These are phyloP conservation scores for Psidium guajava DNA, from an alignment of 345 rosid species.

Conservation along the genomic window DNA sequence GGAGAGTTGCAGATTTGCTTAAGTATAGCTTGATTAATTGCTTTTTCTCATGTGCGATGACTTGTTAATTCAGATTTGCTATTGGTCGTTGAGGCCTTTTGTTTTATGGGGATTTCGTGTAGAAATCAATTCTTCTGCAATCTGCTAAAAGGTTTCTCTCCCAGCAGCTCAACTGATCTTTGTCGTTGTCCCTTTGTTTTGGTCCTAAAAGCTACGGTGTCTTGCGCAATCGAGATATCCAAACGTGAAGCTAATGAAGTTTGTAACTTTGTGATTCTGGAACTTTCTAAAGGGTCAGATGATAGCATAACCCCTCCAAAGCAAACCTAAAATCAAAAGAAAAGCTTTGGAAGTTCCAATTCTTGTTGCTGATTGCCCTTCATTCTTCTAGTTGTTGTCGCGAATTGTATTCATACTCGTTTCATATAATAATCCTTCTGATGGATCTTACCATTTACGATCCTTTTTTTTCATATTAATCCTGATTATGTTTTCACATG, in stretches of 20 bases:
- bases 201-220: not conserved
- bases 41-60: not conserved
- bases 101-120: not conserved
- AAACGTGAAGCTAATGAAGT: not conserved
- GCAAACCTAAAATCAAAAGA: not conserved
- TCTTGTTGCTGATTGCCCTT: not conserved
- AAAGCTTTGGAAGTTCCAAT: not conserved
- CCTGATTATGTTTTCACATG: constrained; percentile 1
- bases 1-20: not conserved
- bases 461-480: not conserved
- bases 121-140: not conserved
- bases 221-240: not conserved
- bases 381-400: not conserved
- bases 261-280: not conserved
- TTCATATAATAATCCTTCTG: not conserved
- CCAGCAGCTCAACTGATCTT: not conserved
- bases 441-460: not conserved
- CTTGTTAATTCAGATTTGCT: not conserved
- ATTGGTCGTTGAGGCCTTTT: not conserved
- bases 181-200: not conserved
- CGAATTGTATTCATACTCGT: not conserved
- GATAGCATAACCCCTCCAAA: not conserved
- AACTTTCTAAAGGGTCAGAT: not conserved
- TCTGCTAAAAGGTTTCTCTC: not conserved
- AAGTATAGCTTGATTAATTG: not conserved